phyloP scores from a whole-genome alignment of 148 eudicot genomes.

The Fagopyrum esculentum region DNA sequence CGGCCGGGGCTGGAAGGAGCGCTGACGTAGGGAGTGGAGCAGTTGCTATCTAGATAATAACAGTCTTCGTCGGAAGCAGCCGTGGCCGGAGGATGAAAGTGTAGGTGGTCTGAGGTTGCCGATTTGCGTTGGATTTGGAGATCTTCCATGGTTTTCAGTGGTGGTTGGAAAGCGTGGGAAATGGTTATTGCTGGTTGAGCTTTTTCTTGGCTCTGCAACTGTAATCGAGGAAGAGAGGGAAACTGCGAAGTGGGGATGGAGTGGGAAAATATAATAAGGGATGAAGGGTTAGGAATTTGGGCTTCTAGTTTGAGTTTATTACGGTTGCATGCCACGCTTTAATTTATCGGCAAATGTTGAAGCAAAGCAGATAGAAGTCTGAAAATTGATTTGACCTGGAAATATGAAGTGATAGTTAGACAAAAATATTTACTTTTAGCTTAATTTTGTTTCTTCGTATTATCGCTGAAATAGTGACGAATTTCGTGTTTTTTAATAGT shows the following conservation, averaged over 20 bases:
- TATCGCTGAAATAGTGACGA: not conserved
- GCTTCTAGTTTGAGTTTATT: not conserved
- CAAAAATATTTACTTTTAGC: not conserved
- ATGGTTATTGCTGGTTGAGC: not conserved
- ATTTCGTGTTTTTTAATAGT: no score
- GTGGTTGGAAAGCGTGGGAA: conserved; percentile 12
- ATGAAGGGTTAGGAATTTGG: not conserved
- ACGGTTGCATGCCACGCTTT: not conserved
- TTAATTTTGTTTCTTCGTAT: no score
- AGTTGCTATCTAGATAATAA: conserved; percentile 45
- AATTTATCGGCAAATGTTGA: not conserved
- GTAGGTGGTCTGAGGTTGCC: conserved; percentile 6
- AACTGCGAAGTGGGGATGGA: not conserved
- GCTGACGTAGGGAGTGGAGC: conserved; percentile 80
- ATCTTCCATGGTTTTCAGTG: conserved; percentile 24
- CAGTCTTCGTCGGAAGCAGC: conserved; percentile 23
- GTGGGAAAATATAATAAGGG: not conserved
- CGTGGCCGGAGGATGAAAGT: conserved; percentile 3
- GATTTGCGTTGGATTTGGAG: conserved; percentile 21
- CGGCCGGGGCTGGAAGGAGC: conserved; percentile 86
- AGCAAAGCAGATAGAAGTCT: not conserved
- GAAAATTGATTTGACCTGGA: conserved; percentile 1
- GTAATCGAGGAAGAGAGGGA: conserved; percentile 9
- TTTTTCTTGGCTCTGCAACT: conserved; percentile 9
- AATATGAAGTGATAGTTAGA: not conserved